Percentiles rank a stretch among this genome's conserved stretches.
These are phyloP conservation scores for Metarhizium robertsii DNA, from an alignment of 2,329 filamentous ascomycete species.

Conservation along the genomic window DNA sequence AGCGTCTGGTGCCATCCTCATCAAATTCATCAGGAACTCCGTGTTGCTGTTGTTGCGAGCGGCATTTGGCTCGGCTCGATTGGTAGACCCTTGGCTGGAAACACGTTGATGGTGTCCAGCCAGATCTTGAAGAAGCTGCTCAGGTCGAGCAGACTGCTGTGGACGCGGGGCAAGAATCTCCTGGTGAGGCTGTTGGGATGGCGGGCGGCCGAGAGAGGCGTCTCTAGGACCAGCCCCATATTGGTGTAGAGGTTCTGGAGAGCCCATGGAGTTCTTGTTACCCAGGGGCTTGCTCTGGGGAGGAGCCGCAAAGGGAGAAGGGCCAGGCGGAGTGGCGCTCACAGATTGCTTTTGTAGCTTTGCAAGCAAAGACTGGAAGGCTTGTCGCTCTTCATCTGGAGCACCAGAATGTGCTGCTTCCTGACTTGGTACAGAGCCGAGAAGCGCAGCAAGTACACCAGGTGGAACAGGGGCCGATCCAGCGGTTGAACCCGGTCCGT, in stretches of 20 bases:
- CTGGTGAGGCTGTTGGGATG: slow-evolving; percentile 30
- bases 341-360: slow-evolving; percentile 61
- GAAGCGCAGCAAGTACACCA: slow-evolving; percentile 3
- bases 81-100: slow-evolving; percentile 38
- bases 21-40: slow-evolving; percentile 79
- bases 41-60: slow-evolving; percentile 53
- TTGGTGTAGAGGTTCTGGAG: slow-evolving; percentile 39
- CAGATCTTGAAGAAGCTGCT: slow-evolving; percentile 53
- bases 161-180: slow-evolving; percentile 45
- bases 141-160: slow-evolving; percentile 43
- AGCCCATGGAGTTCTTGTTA: slow-evolving; percentile 30
- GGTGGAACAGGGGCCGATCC: slow-evolving; percentile 4
- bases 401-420: slow-evolving; percentile 10
- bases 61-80: slow-evolving; percentile 33
- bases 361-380: slow-evolving; percentile 71
- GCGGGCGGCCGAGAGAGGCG: slow-evolving; percentile 30
- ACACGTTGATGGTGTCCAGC: slow-evolving; percentile 49
- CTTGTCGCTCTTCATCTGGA: slow-evolving; percentile 67
- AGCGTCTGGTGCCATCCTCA: slow-evolving; percentile 47
- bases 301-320: slow-evolving; percentile 33
- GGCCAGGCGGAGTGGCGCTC: slow-evolving; percentile 34
- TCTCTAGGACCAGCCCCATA: slow-evolving; percentile 37
- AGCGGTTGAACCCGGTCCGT: slow-evolving; percentile 4
- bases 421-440: not conserved
- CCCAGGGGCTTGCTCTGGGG: slow-evolving; percentile 20